Evolutionary conservation across 163 green algal genomes (phyloP).

Genomic region (Volvox carteri): DNA sequence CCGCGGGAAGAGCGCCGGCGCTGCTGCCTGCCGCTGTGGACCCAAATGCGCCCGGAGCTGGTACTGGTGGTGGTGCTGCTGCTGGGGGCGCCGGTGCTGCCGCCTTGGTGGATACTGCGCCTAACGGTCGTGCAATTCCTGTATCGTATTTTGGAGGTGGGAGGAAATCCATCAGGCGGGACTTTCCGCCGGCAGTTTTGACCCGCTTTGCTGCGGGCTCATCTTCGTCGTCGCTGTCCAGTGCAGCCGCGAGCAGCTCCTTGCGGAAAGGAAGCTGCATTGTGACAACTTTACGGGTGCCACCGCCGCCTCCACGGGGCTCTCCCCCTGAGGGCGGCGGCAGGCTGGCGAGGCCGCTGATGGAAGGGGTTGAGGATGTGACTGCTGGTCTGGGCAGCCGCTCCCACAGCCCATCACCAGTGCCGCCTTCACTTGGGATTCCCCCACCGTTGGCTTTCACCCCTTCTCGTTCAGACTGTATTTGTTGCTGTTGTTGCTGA

Average conservation of each 20-base stretch:
- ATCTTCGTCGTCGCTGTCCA: slow-evolving; percentile 50
- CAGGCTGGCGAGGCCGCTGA: not conserved
- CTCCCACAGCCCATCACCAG: not conserved
- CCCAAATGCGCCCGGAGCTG: not conserved
- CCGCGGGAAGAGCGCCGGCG: not conserved
- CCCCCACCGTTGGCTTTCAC: too few relatives aligned
- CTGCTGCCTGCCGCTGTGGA: not conserved
- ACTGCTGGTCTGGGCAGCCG: not conserved
- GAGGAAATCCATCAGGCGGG: slow-evolving; percentile 61
- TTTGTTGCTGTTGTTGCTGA: not conserved
- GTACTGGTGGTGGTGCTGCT: not conserved
- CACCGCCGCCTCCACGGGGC: too few relatives aligned
- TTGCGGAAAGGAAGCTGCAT: slow-evolving; percentile 35
- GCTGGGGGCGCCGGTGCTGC: not conserved
- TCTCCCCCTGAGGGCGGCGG: not conserved
- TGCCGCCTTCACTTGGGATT: not conserved
- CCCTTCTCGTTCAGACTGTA: too few relatives aligned
- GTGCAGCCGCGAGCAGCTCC: slow-evolving; percentile 40
- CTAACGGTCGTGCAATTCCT: not conserved
- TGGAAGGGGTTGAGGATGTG: not conserved
- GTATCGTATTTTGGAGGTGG: slow-evolving; percentile 58
- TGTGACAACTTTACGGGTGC: slow-evolving; percentile 6
- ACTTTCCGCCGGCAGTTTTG: slow-evolving; percentile 14
- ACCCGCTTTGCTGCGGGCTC: slow-evolving; percentile 44
- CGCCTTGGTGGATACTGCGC: not conserved